Evolutionary conservation across 2,329 filamentous ascomycete genomes (phyloP), one percentile per base, ranked within the genome.

Genomic region (Aphanocladium album): DNA sequence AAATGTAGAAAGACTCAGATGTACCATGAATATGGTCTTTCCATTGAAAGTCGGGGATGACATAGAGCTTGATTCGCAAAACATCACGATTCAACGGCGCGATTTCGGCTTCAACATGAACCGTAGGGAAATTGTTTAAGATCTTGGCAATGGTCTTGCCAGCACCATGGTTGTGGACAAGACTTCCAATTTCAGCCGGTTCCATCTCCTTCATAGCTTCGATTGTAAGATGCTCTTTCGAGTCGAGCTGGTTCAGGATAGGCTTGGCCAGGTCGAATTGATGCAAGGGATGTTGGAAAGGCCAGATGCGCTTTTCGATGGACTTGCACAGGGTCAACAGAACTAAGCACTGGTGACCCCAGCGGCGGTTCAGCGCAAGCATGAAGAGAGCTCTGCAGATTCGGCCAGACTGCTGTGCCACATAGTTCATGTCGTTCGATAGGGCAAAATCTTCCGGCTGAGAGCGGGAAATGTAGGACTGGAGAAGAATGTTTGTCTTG

Each of bases 1-100:
- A 99, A 61, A 99, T 89, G 84, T 96, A 99, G 76, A 96, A 99
- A 4, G 93, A 93, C 70, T 99, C 95, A 0, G 93, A 97, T 2
- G 88, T 91, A 19, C 96, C 96, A 70, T 99, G 93, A 62, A 96
- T 85, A 51, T 90, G 87, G 66, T 98, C 93, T 67, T 96, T 96
- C 95, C 95, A 99, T 41, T 81, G 81, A 71, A 99, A 99, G 56
- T 98, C 93, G 0, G 95, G 91, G 1, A 88, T 91, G 19, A 99
- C 82, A 67, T 82, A 90, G 0, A 99, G 83, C 69, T 89, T 89
- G 69, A 99, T 92, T n/a, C 93, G 86, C 63, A 99, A 79, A 0
- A 99, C 93, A 70, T 99, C 93, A 51, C 95, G 84, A 69, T 99
- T 99, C 37, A 99, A 78, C 1, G 96, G 96, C 1, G 95, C 95